These are phyloP conservation scores for Arabidopsis arenosa DNA, from an alignment of 345 rosid genomes.

Conservation along the genomic window DNA sequence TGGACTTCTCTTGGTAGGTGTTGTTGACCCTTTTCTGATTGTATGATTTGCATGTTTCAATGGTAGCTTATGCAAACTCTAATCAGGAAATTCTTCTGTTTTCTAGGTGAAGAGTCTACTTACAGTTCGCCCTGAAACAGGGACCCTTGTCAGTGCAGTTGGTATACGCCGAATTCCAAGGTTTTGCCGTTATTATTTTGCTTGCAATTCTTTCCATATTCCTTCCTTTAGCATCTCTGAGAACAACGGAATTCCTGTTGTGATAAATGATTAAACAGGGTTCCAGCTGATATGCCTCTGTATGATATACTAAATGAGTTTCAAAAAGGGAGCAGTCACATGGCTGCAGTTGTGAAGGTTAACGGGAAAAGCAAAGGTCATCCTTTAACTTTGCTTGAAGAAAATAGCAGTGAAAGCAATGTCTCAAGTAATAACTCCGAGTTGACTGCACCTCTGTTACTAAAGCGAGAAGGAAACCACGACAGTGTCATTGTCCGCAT, in stretches of 20 bases:
- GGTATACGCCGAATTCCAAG: constrained; percentile 92
- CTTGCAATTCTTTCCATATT: background rate
- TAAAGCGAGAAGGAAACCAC: constrained; percentile 56
- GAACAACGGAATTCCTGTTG: background rate
- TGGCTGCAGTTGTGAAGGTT: constrained; percentile 96
- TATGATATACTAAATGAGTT: constrained; percentile 96
- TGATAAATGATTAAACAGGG: constrained; percentile 57
- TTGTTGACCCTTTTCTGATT: constrained; percentile 6
- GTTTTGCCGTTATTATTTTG: constrained; percentile 42
- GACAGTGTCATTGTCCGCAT: constrained; percentile 67
- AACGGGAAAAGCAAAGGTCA: constrained; percentile 62
- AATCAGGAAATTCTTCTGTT: constrained; percentile 22
- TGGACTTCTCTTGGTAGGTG: constrained; percentile 88
- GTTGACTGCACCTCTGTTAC: constrained; percentile 68
- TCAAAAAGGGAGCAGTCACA: constrained; percentile 99
- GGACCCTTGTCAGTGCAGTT: constrained; percentile 89
- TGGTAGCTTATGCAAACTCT: constrained; percentile 14
- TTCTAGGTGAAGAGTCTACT: constrained; percentile 92
- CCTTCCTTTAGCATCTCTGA: background rate
- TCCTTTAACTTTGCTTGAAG: constrained; percentile 50
- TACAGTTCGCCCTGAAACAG: constrained; percentile 95
- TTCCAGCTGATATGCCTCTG: constrained; percentile 95
- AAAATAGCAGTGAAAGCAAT: constrained; percentile 45
- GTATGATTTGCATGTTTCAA: constrained; percentile 3
- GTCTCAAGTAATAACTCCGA: constrained; percentile 46